A percentile compares a stretch with the other conserved stretches of the same genome.
These are phyloP conservation scores for Serendipita sp. DNA, from an alignment of 768 basidiomycete species.

Conservation along the genomic window DNA sequence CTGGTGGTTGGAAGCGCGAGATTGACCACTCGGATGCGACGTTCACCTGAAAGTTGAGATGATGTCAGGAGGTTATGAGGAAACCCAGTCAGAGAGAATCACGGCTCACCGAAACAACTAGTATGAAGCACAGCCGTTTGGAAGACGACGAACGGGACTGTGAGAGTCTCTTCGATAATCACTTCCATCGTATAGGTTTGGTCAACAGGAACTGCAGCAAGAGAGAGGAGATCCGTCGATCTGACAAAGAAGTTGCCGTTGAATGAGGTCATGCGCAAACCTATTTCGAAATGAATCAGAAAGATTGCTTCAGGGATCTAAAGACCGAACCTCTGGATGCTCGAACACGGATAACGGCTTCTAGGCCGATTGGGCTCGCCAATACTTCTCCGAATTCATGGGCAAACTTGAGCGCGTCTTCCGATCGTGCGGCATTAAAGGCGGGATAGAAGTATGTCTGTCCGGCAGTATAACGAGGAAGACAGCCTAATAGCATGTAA, in stretches of 20 bases:
- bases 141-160: slow-evolving; percentile 78
- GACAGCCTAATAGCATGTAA: slow-evolving; percentile 39
- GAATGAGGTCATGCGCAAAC: slow-evolving; percentile 91
- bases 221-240: slow-evolving; percentile 87
- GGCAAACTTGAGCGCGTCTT: slow-evolving; percentile 96
- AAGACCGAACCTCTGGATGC: slow-evolving; percentile 64
- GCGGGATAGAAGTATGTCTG: slow-evolving; percentile 98
- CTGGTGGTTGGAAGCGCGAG: slow-evolving; percentile 75
- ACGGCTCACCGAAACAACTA: slow-evolving; percentile 58
- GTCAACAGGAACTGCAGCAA: slow-evolving; percentile 93
- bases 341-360: slow-evolving; percentile 94
- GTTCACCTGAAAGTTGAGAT: slow-evolving; percentile 34
- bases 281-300: slow-evolving; percentile 19
- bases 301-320: background rate
- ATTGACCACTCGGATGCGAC: slow-evolving; percentile 82
- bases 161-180: slow-evolving; percentile 88
- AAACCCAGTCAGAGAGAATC: background rate
- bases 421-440: slow-evolving; percentile 84
- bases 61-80: background rate
- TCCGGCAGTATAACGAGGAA: slow-evolving; percentile 95
- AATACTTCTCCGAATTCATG: slow-evolving; percentile 91
- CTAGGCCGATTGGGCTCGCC: slow-evolving; percentile 87
- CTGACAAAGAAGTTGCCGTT: slow-evolving; percentile 98
- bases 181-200: slow-evolving; percentile 93
- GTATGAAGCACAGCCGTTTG: slow-evolving; percentile 93